Base-by-base conservation (phyloP, 768 basidiomycete species). In the Cubamyces lactineus region DNA sequence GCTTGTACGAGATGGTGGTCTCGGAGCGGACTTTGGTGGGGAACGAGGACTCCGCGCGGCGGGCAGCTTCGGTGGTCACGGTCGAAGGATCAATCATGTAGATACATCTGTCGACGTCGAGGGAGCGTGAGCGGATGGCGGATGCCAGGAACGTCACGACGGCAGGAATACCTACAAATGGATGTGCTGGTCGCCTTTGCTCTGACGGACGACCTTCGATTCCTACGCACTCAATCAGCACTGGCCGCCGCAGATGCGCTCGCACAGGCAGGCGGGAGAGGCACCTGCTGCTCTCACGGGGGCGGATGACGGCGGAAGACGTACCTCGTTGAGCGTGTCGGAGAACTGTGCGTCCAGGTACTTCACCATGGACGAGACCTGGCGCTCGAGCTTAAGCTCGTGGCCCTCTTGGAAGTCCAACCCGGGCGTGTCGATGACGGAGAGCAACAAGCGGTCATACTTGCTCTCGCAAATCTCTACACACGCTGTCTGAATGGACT, bases 111-210 rank as follows among this genome's bases (percentile, higher is more conserved):
- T 16, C 40, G 34, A 34, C 54, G 19, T 30, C 24, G 56, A 64
- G 66, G 67, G 59, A 68, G 58, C 46, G 45, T 57, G 52, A 61
- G 65, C 65, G 46, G 19, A 47, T 6, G 51, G 47, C 61, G 52
- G 23, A 58, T 13, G 64, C 72, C 61, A 69, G 68, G 54, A 53
- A 42, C 47, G 23, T 21, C 21, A 46, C 47, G 53, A 19, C 47
- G 23, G n/a, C 21, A 46, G 47, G 53, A 19, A 17, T 23, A 75
- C 91, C 75, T 73, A 93, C 91, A 94, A 76, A 76, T 95, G 92
- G 67, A 95, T 87, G 67, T 94, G 93, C 67, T 92, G 90, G 75
- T 95, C 92, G 51, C 91, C 92, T 77, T 89, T 92, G 76, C 84
- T 91, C 72, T 92, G 85, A 66, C 92, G 85, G 53, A 94, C 78